Conservation (phyloP, 2,329 filamentous ascomycete genomes). For the Hypoxylon sp. region DNA sequence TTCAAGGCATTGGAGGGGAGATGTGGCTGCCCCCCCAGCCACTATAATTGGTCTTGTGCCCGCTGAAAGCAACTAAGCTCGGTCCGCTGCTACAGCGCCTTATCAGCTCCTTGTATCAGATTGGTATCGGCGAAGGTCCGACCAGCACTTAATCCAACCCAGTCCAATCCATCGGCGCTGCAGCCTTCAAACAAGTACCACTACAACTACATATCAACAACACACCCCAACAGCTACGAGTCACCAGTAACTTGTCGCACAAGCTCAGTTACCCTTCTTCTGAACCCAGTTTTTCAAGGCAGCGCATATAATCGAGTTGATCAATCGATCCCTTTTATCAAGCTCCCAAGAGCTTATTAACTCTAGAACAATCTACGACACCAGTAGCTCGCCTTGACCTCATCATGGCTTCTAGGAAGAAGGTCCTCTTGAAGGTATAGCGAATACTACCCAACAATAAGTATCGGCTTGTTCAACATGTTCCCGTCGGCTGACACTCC, state of each 20-base stretch:
- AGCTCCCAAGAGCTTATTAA: conserved; percentile 3
- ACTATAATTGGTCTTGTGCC: conserved; percentile 39
- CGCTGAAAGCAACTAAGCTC: conserved; percentile 20
- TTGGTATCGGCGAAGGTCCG: conserved; percentile 37
- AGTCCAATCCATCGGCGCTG: conserved; percentile 4
- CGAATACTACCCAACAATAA: conserved; percentile 23
- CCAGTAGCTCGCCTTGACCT: conserved; percentile 33
- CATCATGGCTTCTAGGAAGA: conserved; percentile 86
- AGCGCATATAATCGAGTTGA: conserved; percentile 10
- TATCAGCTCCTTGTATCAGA: conserved; percentile 40
- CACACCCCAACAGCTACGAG: conserved; percentile 27
- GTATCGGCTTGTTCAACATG: not conserved
- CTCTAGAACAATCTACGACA: conserved; percentile 14
- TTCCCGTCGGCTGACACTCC: conserved; percentile 21
- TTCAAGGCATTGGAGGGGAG: conserved; percentile 20
- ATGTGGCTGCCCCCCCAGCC: conserved; percentile 34
- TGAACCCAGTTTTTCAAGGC: not conserved
- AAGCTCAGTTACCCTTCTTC: conserved; percentile 7
- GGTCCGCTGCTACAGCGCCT: conserved; percentile 23
- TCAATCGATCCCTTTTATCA: conserved; percentile 13
- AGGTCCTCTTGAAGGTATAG: conserved; percentile 87
- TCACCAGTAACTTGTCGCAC: conserved; percentile 18
- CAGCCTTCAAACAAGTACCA: conserved; percentile 28
- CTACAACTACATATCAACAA: conserved; percentile 27
- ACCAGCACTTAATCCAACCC: conserved; percentile 18